Conservation (phyloP, 768 basidiomycete genomes). For the Lepiota venenata region DNA sequence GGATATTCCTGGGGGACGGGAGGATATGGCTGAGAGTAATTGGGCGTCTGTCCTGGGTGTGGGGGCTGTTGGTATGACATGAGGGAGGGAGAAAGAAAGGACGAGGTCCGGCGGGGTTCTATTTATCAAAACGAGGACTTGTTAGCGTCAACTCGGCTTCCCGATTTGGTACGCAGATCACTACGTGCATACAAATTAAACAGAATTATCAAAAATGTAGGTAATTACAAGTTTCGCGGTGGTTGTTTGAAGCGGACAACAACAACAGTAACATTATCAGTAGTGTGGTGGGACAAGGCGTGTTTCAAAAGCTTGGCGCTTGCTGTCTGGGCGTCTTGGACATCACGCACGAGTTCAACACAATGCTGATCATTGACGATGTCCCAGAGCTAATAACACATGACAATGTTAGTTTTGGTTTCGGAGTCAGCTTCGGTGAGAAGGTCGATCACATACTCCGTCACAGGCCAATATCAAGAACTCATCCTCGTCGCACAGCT, state of each 20-base stretch:
- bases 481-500: conserved; percentile 87
- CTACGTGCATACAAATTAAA: background rate
- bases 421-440: conserved; percentile 1
- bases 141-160: background rate
- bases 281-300: conserved; percentile 85
- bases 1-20: conserved; percentile 18
- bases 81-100: background rate
- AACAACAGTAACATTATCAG: conserved; percentile 92
- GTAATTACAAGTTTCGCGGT: conserved; percentile 1
- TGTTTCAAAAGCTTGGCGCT: conserved; percentile 73
- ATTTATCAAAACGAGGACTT: background rate
- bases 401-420: conserved; percentile 10
- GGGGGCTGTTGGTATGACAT: conserved; percentile 25
- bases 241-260: conserved; percentile 76
- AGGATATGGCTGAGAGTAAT: conserved; percentile 30
- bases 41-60: conserved; percentile 38
- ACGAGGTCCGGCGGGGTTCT: background rate
- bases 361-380: conserved; percentile 89
- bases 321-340: conserved; percentile 80
- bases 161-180: background rate
- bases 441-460: conserved; percentile 61
- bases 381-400: conserved; percentile 81
- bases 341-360: conserved; percentile 74
- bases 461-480: conserved; percentile 96
- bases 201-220: background rate